phyloP scores from a whole-genome alignment of 2,329 filamentous ascomycete genomes.

The Trichophyton schoenleinii region DNA sequence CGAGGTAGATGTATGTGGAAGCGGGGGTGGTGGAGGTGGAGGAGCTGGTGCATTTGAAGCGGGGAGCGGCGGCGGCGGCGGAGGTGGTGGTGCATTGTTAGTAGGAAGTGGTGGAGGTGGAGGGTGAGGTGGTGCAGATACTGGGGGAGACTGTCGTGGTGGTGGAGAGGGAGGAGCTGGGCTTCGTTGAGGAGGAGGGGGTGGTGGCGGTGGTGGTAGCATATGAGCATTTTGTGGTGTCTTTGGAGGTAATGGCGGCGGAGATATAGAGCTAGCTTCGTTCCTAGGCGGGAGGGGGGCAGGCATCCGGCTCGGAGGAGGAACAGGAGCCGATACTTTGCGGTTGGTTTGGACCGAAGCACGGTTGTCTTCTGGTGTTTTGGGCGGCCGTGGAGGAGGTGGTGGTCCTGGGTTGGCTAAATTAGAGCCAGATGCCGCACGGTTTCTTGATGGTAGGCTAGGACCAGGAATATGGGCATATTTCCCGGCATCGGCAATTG shows the following conservation, averaged over 20 bases:
- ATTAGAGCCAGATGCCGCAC: constrained; percentile 38
- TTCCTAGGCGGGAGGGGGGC: constrained; percentile 21
- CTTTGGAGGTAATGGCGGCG: constrained; percentile 34
- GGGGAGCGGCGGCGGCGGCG: constrained; percentile 30
- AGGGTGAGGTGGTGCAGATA: constrained; percentile 22
- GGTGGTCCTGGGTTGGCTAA: constrained; percentile 45
- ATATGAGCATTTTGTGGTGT: constrained; percentile 36
- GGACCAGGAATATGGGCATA: constrained; percentile 49
- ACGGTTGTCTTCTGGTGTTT: constrained; percentile 52
- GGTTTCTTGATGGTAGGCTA: constrained; percentile 35
- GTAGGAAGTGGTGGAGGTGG: constrained; percentile 25
- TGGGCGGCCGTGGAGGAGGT: constrained; percentile 50
- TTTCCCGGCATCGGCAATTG: constrained; percentile 79
- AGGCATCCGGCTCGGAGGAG: constrained; percentile 57
- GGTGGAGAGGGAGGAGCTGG: constrained; percentile 20
- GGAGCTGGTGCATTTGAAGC: constrained; percentile 35
- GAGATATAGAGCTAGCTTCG: constrained; percentile 33
- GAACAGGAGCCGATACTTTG: constrained; percentile 52
- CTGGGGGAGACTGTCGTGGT: constrained; percentile 20
- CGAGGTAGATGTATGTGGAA: constrained; percentile 22
- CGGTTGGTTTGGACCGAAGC: constrained; percentile 56
- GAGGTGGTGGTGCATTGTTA: constrained; percentile 23
- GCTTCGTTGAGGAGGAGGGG: constrained; percentile 22
- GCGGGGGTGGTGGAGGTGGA: constrained; percentile 20
- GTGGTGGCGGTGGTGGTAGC: constrained; percentile 39